phyloP scores from a whole-genome alignment of 768 basidiomycete species.

The Postia placenta region DNA sequence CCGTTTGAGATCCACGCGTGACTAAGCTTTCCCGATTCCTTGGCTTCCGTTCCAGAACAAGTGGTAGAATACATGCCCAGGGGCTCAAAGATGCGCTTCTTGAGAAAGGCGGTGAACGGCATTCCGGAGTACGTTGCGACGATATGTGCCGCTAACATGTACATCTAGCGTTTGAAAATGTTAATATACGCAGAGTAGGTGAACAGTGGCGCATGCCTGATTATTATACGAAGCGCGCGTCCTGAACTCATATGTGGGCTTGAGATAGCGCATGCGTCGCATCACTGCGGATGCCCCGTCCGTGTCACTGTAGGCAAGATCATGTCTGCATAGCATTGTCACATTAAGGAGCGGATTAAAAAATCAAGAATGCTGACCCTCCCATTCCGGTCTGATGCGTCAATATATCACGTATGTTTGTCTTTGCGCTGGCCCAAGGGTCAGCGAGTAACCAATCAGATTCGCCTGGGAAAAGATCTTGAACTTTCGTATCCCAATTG shows the following conservation, averaged over 20 bases:
- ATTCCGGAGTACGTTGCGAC: conserved; percentile 27
- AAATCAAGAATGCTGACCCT: conserved; percentile 17
- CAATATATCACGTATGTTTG: conserved; percentile 32
- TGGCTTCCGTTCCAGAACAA: conserved; percentile 29
- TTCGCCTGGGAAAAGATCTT: conserved; percentile 32
- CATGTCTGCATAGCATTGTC: conserved; percentile 22
- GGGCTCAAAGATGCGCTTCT: conserved; percentile 34
- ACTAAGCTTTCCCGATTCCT: conserved; percentile 25
- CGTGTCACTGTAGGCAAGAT: conserved; percentile 23
- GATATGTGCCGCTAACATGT: conserved; percentile 29
- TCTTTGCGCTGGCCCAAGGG: conserved; percentile 29
- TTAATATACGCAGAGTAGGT: too few species aligned
- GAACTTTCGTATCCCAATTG: conserved; percentile 25
- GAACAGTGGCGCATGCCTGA: conserved; percentile 20
- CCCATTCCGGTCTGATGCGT: conserved; percentile 36
- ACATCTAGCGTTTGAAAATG: conserved; percentile 26
- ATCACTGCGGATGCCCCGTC: conserved; percentile 24
- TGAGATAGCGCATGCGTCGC: conserved; percentile 23
- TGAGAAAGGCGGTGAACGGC: conserved; percentile 35
- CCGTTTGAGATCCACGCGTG: conserved; percentile 29
- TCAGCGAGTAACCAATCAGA: conserved; percentile 34
- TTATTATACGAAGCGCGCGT: conserved; percentile 36
- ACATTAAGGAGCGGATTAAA: background rate
- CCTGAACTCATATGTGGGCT: conserved; percentile 30
- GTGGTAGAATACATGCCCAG: conserved; percentile 38